Conservation (phyloP, 345 rosid genomes). For the Eucalyptus sideroxylon region DNA sequence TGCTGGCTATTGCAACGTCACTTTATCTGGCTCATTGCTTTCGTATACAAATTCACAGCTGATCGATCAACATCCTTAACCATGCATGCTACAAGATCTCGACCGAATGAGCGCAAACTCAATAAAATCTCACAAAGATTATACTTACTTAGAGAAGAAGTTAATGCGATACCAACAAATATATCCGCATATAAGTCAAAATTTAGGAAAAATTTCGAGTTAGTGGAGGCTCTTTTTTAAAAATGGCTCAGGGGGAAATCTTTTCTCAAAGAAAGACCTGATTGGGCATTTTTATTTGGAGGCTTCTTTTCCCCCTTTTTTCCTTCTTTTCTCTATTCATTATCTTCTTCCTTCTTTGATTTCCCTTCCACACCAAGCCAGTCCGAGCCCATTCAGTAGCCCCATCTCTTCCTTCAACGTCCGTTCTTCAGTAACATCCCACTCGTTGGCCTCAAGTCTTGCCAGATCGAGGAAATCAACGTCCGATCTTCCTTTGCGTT, state of each 20-base stretch:
- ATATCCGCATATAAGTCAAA: neutral
- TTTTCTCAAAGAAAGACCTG: neutral
- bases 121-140: neutral
- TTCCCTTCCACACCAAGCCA: neutral
- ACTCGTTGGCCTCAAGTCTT: neutral
- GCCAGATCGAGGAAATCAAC: neutral
- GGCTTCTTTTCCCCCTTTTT: neutral
- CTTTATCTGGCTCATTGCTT: neutral
- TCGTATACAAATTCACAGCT: neutral
- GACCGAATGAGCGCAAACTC: rapidly evolving
- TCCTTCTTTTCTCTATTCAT: neutral
- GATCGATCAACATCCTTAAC: neutral
- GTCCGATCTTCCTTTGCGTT: neutral
- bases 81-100: neutral
- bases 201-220: neutral
- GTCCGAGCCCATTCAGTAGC: neutral
- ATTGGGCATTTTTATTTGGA: neutral
- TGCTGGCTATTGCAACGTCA: neutral
- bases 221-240: too few species aligned
- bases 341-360: neutral
- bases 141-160: neutral
- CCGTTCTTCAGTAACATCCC: neutral
- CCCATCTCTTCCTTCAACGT: neutral
- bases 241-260: too few species aligned
- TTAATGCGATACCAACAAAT: neutral